Base-by-base conservation (phyloP, 805 yeast species). In the Candida ascalaphidarum region DNA sequence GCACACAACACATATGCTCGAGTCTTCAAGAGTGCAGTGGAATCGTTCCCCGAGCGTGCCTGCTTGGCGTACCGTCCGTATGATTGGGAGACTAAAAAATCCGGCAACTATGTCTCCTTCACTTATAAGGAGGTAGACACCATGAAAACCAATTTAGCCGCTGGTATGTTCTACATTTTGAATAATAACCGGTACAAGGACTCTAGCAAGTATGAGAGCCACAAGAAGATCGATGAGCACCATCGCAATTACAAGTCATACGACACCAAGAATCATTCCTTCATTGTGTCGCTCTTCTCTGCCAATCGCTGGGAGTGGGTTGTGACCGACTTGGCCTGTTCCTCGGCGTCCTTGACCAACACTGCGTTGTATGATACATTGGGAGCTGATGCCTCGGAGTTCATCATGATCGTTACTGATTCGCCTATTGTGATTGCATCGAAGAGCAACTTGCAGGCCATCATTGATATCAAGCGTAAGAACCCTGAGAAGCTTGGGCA, bases 11-110 rank as follows among this genome's bases (percentile, higher is more conserved):
- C n/a, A n/a, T n/a, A n/a, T n/a, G n/a, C n/a, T n/a, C n/a, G n/a
- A n/a, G n/a, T n/a, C n/a, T n/a, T n/a, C n/a, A n/a, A n/a, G n/a
- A n/a, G n/a, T n/a, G n/a, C n/a, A n/a, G n/a, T n/a, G n/a, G n/a
- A n/a, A n/a, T n/a, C n/a, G n/a, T n/a, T n/a, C n/a, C n/a, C n/a
- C n/a, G n/a, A n/a, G 28, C 11, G n/a, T n/a, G n/a, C n/a, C n/a
- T n/a, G n/a, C 33, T 50, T 75, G 22, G 81, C 81, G 1, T 35
- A 25, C 32, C 48, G 21, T 52, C 79, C 46, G 6, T 38, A 36
- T 31, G 36, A 46, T 38, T 40, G 44, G 33, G 25, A 31, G 17
- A 41, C 43, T 24, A 59, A 55, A 4, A 38, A 54, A 4, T 46
- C 40, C 36, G 61, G 64, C 2, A 37, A 38, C 4, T 62, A 59